Evolutionary conservation across 2,329 filamentous ascomycete genomes (phyloP), one percentile per base, ranked within the genome.

Genomic region (Calonectria hawksworthii): DNA sequence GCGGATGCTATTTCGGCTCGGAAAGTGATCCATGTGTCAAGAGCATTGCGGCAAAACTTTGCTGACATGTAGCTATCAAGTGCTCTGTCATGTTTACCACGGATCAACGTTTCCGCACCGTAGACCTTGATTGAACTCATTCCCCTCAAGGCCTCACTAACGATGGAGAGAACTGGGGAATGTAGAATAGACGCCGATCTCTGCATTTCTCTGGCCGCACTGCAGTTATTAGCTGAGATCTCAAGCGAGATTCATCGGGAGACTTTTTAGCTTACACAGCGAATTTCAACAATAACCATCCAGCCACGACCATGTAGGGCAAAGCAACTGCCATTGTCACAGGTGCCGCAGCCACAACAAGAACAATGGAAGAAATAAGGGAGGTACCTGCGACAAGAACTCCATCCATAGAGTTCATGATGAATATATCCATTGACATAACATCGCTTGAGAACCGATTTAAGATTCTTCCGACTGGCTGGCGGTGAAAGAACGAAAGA

Each of bases 361-460:
- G 36, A 3, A 63, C 34, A 41, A 63, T 63, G 16, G 56, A 63
- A 10, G 56, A 63, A 41, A 63, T 41, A 8, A 63, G 26, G 2
- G 56, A 41, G 9, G 36, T 63, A 11, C 34, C 23, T 16, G 56
- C 56, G 0, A 63, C 56, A 2, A 63, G 23, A 28, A 63, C 56
- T 26, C 56, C 56, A 18, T 63, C 56, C 56, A 63, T 63, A 13
- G 56, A 63, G 23, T 63, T 63, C 56, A 63, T 63, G 14, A 63
- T 63, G 34, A 63, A 63, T 28, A 63, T 63, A 16, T 63, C 56
- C 56, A 63, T 38, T 14, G 56, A 28, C 56, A 63, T 63, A 14
- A 63, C 56, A 23, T 63, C 56, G 5, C 56, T 63, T 2, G 56
- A 63, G 36, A 63, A 63, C 18, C 56, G 23, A 41, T 63, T 63